These are phyloP conservation scores for Oidiodendron maius DNA, from an alignment of 495 filamentous ascomycete genomes.

Conservation along the genomic window DNA sequence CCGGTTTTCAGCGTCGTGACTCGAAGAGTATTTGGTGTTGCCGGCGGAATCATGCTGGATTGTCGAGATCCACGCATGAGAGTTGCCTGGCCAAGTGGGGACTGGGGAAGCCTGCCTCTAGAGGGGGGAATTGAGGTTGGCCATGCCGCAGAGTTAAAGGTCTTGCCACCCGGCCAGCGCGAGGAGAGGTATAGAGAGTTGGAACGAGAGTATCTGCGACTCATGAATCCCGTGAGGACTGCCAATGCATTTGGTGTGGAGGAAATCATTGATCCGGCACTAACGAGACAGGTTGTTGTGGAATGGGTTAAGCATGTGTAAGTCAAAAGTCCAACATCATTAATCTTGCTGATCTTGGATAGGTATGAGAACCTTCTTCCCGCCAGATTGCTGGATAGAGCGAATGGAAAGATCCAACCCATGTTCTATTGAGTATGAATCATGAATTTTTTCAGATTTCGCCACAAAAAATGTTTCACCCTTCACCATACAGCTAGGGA, in stretches of 20 bases:
- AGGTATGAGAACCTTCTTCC: constrained; percentile 38
- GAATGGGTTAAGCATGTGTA: constrained; percentile 50
- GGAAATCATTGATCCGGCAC: constrained; percentile 57
- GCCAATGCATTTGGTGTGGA: constrained; percentile 60
- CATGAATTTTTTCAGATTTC: too few species aligned
- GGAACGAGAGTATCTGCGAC: constrained; percentile 48
- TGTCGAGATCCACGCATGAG: constrained; percentile 52
- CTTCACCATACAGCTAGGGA: too few species aligned
- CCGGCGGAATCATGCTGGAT: constrained; percentile 56
- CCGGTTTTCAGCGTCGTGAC: constrained; percentile 56
- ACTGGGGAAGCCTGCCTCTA: constrained; percentile 54
- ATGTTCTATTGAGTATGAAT: constrained; percentile 30
- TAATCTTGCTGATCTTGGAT: neutral
- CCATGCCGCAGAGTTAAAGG: constrained; percentile 50
- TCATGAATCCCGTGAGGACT: constrained; percentile 60
- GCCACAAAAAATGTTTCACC: too few species aligned
- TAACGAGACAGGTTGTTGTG: constrained; percentile 46
- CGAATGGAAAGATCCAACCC: constrained; percentile 45
- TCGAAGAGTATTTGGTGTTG: constrained; percentile 52
- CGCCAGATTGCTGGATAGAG: constrained; percentile 41
- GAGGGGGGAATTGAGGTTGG: constrained; percentile 59
- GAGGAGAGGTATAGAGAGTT: constrained; percentile 44
- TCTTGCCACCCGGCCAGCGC: constrained; percentile 39
- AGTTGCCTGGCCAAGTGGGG: constrained; percentile 56
- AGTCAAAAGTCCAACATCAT: neutral